These are phyloP conservation scores for Pythium apleroticum DNA, from an alignment of 352 stramenopile species.

Conservation along the genomic window DNA sequence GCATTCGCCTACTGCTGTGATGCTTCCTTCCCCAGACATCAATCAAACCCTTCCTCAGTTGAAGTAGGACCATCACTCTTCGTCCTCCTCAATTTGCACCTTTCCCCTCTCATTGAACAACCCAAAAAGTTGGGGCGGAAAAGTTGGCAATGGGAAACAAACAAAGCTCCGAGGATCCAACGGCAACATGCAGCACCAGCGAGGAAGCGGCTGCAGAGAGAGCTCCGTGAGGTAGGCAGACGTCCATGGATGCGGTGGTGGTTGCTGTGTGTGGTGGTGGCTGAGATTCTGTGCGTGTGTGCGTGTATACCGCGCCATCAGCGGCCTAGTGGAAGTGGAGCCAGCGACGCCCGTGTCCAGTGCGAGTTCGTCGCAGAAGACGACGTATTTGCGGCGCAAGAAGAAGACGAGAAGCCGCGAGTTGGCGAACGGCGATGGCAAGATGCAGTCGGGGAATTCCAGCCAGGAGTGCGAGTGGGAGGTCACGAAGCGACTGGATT, in stretches of 20 bases:
- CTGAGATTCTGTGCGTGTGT: neutral
- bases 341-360: constrained; percentile 4
- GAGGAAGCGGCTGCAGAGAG: neutral
- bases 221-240: neutral
- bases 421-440: neutral
- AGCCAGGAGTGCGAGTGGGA: constrained; percentile 10
- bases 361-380: constrained; percentile 4
- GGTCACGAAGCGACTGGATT: constrained; percentile 20
- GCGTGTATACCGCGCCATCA: neutral
- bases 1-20: too few relatives aligned
- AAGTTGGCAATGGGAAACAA: constrained; percentile 14
- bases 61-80: constrained; percentile 1
- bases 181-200: constrained; percentile 3
- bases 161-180: neutral
- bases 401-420: constrained; percentile 12
- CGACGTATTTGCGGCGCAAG: constrained; percentile 20
- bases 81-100: constrained; percentile 6
- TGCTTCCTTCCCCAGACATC: neutral
- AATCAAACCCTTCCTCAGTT: neutral
- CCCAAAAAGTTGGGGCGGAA: constrained; percentile 5
- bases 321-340: neutral
- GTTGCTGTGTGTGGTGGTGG: neutral
- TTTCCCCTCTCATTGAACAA: constrained; percentile 31
- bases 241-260: neutral
- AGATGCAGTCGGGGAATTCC: neutral